Conservation (phyloP, 1,139 yeast species). For the Hemisphaericaspora subhashii region DNA sequence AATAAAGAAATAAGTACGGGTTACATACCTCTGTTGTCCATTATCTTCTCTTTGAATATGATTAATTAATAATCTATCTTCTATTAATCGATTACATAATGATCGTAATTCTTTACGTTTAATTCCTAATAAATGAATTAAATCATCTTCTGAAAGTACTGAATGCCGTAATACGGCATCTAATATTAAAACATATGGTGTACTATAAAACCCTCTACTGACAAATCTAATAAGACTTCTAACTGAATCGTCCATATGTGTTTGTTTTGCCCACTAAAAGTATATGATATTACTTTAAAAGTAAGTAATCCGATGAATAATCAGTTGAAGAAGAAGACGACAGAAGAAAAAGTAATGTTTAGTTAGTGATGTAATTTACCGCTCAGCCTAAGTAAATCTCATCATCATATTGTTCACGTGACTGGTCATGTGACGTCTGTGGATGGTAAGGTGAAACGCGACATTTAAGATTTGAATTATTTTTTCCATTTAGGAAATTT, state of each 20-base stretch:
- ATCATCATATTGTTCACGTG: conserved; percentile 1
- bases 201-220: conserved; percentile 82
- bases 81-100: conserved; percentile 75
- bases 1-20: conserved; percentile 81
- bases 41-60: conserved; percentile 86
- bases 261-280: not conserved
- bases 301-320: too few species aligned
- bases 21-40: conserved; percentile 62
- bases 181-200: conserved; percentile 77
- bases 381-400: not conserved
- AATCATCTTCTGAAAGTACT: conserved; percentile 92
- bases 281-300: too few species aligned
- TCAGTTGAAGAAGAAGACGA: not conserved
- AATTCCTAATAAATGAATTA: conserved; percentile 75
- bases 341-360: not conserved
- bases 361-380: conserved; percentile 1
- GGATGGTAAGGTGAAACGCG: too few species aligned
- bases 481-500: not conserved
- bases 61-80: conserved; percentile 68
- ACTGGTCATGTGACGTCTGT: not conserved
- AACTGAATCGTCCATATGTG: conserved; percentile 44
- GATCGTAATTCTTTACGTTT: conserved; percentile 86
- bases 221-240: conserved; percentile 55
- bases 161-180: conserved; percentile 92
- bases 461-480: not conserved